phyloP scores from a whole-genome alignment of 1,139 yeast genomes.

The Yamadazyma diospyri region DNA sequence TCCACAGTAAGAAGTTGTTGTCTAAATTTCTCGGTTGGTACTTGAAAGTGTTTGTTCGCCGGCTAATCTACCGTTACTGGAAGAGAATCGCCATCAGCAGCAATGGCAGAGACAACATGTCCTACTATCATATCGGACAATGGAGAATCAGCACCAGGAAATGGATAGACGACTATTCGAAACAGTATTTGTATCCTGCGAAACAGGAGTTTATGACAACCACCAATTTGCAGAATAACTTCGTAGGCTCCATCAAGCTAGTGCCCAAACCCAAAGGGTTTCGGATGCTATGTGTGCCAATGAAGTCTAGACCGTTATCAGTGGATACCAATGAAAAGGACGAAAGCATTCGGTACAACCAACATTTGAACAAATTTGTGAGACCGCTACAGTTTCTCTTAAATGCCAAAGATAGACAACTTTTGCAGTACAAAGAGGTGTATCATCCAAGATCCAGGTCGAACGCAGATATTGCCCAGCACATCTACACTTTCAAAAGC shows the following conservation, averaged over 20 bases:
- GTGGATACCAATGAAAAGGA: slow-evolving; percentile 6
- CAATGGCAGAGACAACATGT: slow-evolving; percentile 14
- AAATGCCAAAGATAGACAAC: slow-evolving; percentile 16
- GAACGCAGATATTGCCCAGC: slow-evolving; percentile 23
- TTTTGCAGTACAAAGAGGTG: slow-evolving; percentile 11
- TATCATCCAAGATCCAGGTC: slow-evolving; percentile 26
- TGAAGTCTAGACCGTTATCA: slow-evolving; percentile 18
- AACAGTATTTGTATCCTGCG: slow-evolving; percentile 22
- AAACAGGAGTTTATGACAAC: slow-evolving; percentile 10
- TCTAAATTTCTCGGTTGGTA: slow-evolving; percentile 56
- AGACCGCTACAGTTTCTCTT: slow-evolving; percentile 20
- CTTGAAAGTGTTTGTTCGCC: slow-evolving; percentile 43
- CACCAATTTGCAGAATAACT: slow-evolving; percentile 12
- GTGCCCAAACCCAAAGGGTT: slow-evolving; percentile 58
- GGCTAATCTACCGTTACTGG: slow-evolving; percentile 54
- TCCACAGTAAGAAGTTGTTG: slow-evolving; percentile 35
- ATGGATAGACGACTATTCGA: slow-evolving; percentile 41
- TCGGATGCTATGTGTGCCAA: slow-evolving; percentile 61
- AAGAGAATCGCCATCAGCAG: slow-evolving; percentile 59
- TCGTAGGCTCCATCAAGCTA: slow-evolving; percentile 39
- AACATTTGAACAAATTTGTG: slow-evolving; percentile 18
- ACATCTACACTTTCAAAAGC: slow-evolving; percentile 16
- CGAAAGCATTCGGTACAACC: slow-evolving; percentile 16
- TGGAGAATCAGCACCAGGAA: slow-evolving; percentile 51
- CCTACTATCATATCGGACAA: slow-evolving; percentile 55